phyloP scores from a whole-genome alignment of 2,329 filamentous ascomycete species.

The Colletotrichum brevisporum region DNA sequence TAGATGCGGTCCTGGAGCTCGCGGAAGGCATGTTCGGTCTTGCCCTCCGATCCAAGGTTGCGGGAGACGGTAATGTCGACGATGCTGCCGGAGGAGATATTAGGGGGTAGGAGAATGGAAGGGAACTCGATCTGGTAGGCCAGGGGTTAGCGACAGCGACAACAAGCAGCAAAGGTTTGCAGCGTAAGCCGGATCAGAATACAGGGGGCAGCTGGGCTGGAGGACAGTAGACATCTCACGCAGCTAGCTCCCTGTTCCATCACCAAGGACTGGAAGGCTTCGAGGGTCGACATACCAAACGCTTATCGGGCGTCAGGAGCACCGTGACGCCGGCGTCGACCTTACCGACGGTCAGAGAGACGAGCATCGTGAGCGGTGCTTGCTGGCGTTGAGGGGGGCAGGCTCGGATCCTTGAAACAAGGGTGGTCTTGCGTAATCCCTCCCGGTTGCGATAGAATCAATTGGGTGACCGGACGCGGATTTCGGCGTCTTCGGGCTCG shows the following conservation, averaged over 20 bases:
- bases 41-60: slow-evolving; percentile 83
- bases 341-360: slow-evolving; percentile 98
- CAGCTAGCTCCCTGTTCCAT: slow-evolving; percentile 10
- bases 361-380: slow-evolving; percentile 76
- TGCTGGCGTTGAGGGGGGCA: slow-evolving; percentile 19
- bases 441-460: slow-evolving; percentile 6
- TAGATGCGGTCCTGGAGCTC: slow-evolving; percentile 91
- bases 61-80: slow-evolving; percentile 97
- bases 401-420: slow-evolving; percentile 15
- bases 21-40: slow-evolving; percentile 82
- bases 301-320: slow-evolving; percentile 95
- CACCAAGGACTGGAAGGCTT: neutral
- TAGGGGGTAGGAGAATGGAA: slow-evolving; percentile 93
- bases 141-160: slow-evolving; percentile 42
- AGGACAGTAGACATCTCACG: neutral
- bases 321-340: slow-evolving; percentile 99
- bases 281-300: slow-evolving; percentile 77
- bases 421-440: slow-evolving; percentile 16
- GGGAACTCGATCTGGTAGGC: slow-evolving; percentile 91
- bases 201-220: neutral
- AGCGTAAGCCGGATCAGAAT: neutral
- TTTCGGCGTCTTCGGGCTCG: neutral
- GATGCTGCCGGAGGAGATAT: slow-evolving; percentile 96
- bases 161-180: slow-evolving; percentile 2
- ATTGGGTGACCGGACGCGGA: neutral